Evolutionary conservation across 164 flowering plant species (phyloP), one percentile per base, ranked within the genome.

Genomic region (Nymphaea colorata): DNA sequence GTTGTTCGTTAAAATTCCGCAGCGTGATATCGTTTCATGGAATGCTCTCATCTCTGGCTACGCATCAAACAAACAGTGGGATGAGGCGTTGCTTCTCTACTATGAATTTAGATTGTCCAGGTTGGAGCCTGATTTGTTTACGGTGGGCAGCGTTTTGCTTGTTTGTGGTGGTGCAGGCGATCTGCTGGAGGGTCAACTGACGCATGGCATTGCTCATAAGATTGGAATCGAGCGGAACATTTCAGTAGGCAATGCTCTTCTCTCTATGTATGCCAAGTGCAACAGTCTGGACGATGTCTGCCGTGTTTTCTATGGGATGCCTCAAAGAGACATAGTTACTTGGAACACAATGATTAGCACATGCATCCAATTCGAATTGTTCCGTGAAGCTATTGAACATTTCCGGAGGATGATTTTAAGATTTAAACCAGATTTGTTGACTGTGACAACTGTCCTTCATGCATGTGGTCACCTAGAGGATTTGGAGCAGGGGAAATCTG

Each of bases 41-140:
- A 82, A 82, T 71, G 73, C 79, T 59, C n/a, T 82, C 78, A 82
- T 82, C 66, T 80, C 83, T 0, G 85, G 82, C 47, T 78, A 72
- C 43, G 70, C 70, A 63, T 70, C 76, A 8, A 73, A 80, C 72
- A 78, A 70, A 42, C 68, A 76, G 55, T 68, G 69, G 65, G 72
- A 68, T 14, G 67, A 75, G 68, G 82, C 83, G 55, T 62, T 82
- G 70, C 73, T 66, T 5, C 16, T 78, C 42, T 82, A 71, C 68
- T 14, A 43, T 44, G 42, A 60, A 69, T 63, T 63, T 43, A 73
- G 72, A 66, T 44, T 41, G 62, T 41, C 7, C 11, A 76, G 80
- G 5, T 0, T 71, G 14, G n/a, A 62, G 17, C 81, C 83, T 0
- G 81, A 82, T 71, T 74, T 72, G 44, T 78, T 60, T 69, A 80